These are phyloP conservation scores for Pseudonitzschia delicatissima DNA, from an alignment of 108 stramenopile species.

Conservation along the genomic window DNA sequence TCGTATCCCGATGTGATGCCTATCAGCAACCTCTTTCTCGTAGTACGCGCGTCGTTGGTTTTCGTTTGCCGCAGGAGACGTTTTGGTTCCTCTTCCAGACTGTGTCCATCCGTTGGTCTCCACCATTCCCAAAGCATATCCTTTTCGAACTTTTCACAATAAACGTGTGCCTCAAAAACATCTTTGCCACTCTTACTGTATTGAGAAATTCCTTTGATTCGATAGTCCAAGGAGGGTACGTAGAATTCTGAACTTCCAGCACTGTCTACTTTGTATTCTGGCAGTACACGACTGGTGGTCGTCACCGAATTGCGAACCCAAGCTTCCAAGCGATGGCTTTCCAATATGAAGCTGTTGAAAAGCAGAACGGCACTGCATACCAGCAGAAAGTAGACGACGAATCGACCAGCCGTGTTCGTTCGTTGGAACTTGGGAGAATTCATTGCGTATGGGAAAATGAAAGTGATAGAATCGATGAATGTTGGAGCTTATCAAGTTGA, in stretches of 20 bases:
- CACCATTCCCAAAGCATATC: slow-evolving; percentile 26
- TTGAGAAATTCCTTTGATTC: slow-evolving; percentile 11
- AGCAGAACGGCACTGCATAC: not conserved
- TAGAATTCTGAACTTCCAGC: not conserved
- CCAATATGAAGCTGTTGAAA: slow-evolving; percentile 2
- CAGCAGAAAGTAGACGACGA: not conserved
- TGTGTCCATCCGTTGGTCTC: not conserved
- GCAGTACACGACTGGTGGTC: not conserved
- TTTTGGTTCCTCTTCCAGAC: slow-evolving; percentile 5
- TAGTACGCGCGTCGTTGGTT: not conserved
- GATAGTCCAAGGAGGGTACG: slow-evolving; percentile 24
- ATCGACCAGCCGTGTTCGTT: not conserved
- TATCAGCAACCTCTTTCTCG: slow-evolving; percentile 15
- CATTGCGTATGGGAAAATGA: too few relatives aligned
- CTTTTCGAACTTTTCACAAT: slow-evolving; percentile 12
- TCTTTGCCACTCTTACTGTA: not conserved
- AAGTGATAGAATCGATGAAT: too few relatives aligned
- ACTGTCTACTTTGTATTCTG: not conserved
- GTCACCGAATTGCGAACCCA: not conserved
- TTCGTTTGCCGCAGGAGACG: not conserved
- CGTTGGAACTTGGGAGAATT: not conserved
- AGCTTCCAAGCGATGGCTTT: slow-evolving; percentile 3
- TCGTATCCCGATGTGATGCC: slow-evolving; percentile 21
- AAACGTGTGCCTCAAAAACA: not conserved
- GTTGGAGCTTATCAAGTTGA: too few relatives aligned